A percentile compares a stretch with the other conserved stretches of the same genome.
Evolutionary conservation across 1,284 basidiomycete genomes (phyloP).

Genomic region (Albatrellus sp.): DNA sequence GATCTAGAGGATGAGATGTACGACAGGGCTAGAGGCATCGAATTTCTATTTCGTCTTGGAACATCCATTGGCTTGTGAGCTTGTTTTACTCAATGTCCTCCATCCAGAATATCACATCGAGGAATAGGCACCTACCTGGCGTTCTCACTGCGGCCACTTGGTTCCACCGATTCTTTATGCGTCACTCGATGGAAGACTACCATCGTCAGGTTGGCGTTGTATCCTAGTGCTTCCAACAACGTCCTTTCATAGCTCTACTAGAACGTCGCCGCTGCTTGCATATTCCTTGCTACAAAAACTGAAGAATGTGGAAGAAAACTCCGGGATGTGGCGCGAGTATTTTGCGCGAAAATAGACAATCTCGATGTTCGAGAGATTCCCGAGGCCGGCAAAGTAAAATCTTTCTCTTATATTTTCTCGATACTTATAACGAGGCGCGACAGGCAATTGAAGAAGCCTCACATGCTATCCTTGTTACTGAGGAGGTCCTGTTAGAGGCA

Average conservation of each 20-base stretch:
- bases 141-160: conserved; percentile 80
- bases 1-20: conserved; percentile 56
- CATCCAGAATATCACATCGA: conserved; percentile 11
- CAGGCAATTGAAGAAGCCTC: conserved; percentile 71
- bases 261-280: conserved; percentile 82
- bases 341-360: conserved; percentile 56
- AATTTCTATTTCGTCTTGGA: conserved; percentile 70
- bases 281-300: conserved; percentile 87
- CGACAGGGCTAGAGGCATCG: conserved; percentile 65
- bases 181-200: conserved; percentile 77
- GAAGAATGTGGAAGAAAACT: conserved; percentile 83
- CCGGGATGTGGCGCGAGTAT: conserved; percentile 71
- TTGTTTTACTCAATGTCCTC: conserved; percentile 4
- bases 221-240: background rate
- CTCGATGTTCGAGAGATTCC: conserved; percentile 43
- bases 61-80: conserved; percentile 63
- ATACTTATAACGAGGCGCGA: background rate
- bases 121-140: conserved; percentile 55
- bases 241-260: conserved; percentile 19
- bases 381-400: conserved; percentile 45
- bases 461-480: conserved; percentile 60
- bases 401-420: background rate
- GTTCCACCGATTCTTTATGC: conserved; percentile 94
- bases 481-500: conserved; percentile 78
- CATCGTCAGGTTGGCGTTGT: conserved; percentile 50